Conservation (phyloP, 2,329 filamentous ascomycete genomes). For the Purpureocillium takamizusanense region DNA sequence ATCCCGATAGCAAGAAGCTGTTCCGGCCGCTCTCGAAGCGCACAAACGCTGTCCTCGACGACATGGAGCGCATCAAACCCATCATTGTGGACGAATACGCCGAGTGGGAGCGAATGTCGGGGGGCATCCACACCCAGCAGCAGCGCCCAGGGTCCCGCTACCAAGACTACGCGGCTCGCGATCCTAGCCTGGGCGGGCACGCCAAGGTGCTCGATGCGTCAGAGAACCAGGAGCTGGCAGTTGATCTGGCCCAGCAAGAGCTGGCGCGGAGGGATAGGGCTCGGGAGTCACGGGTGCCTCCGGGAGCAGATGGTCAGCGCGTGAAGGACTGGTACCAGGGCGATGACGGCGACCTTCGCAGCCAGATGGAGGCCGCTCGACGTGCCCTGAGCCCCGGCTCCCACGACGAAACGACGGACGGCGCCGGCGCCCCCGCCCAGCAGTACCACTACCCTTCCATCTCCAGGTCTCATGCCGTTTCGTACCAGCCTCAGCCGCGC, state of each 20-base stretch:
- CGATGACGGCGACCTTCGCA: constrained; percentile 36
- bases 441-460: constrained; percentile 51
- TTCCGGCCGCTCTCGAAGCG: constrained; percentile 44
- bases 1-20: constrained; percentile 53
- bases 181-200: constrained; percentile 51
- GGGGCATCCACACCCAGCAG: too few species aligned
- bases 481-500: constrained; percentile 22
- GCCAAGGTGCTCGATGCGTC: constrained; percentile 57
- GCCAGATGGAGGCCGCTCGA: constrained; percentile 45
- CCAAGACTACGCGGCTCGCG: constrained; percentile 40
- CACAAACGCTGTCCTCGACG: constrained; percentile 50
- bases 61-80: constrained; percentile 72
- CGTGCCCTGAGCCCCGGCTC: constrained; percentile 28
- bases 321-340: too few species aligned
- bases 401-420: constrained; percentile 15
- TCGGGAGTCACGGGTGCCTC: constrained; percentile 42
- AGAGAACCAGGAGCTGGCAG: constrained; percentile 66
- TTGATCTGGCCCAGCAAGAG: constrained; percentile 67
- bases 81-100: constrained; percentile 63
- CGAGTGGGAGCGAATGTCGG: constrained; percentile 53
- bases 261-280: constrained; percentile 57
- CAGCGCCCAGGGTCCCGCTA: constrained; percentile 21
- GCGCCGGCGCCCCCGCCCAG: constrained; percentile 14
- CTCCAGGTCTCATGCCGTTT: constrained; percentile 37
- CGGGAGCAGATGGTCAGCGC: too few species aligned